Base-by-base conservation (phyloP, 805 yeast genomes). In the Sugiyamaella smithiae region DNA sequence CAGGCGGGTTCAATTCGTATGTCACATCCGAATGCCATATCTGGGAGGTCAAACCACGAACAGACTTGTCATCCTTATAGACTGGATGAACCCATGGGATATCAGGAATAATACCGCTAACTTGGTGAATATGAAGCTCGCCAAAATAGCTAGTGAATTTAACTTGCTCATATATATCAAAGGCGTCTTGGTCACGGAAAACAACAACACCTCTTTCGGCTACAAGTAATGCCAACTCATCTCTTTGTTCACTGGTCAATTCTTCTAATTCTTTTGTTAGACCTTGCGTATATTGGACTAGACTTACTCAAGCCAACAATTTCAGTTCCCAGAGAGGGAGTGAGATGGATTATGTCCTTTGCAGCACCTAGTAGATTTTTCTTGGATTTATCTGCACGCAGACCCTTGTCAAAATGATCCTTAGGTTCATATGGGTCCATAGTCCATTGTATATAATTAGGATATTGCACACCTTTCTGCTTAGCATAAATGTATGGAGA, bases 21-120 rank as follows among this genome's bases (percentile, higher is more conserved):
- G 88, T 76, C 32, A 82, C 83, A 63, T 85, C 93, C 7, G 86
- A 74, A 65, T 85, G 93, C 85, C 86, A 85, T 59, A 63, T 31
- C 66, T 62, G 42, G 57, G 65, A 46, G 53, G 38, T 35, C 38
- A 35, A 35, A 63, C 49, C 55, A 54, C 9, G 42, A 26, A 24
- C 52, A 48, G 46, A 54, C 43, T n/a, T 46, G 19, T 45, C 36
- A 29, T 47, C 58, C 12, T 38, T 26, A 25, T 42, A 60, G 45
- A 48, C 61, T 40, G 51, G 41, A 48, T 40, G 71, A 67, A 45
- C 71, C 65, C 50, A 85, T 71, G 64, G 76, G 80, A 24, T 81
- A 78, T 31, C 81, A 67, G 56, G 81, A 86, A 53, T 82, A 71
- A 50, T 81, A 78, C 4, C 85, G 81, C 50, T 68, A 68, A 8